Evolutionary conservation across 1,284 basidiomycete species (phyloP), one percentile per base, ranked within the genome.

Genomic region (Paramarasmius palmivorus): DNA sequence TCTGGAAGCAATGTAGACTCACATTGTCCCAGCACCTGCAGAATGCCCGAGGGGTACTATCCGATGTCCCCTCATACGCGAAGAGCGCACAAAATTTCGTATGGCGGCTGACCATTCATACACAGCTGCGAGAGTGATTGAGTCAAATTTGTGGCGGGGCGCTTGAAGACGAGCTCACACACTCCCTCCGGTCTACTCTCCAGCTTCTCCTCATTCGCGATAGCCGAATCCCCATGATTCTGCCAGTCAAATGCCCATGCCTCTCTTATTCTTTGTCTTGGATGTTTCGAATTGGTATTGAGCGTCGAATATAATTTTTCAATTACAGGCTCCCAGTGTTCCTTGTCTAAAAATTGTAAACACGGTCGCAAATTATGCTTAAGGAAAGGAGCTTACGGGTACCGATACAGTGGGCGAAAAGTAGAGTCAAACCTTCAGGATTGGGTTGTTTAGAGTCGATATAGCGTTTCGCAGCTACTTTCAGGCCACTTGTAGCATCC

Each of bases 91-190:
- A 26, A 64, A 66, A 4, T 54, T 57, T 9, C 54, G 47, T 22
- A 65, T 58, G 7, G 58, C 60, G 3, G 49, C 44, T 1, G 61
- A 52, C 64, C 62, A 65, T 51, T 61, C 62, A 56, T 69, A 69
- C n/a, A 70, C 67, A 7, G 72, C 76, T 78, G n/a, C n/a, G n/a
- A n/a, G n/a, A n/a, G n/a, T n/a, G n/a, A n/a, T n/a, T n/a, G n/a
- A n/a, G n/a, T n/a, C n/a, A n/a, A n/a, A n/a, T n/a, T n/a, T n/a
- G n/a, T n/a, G n/a, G n/a, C n/a, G n/a, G n/a, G n/a, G n/a, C n/a
- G n/a, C n/a, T 20, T 8, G 7, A 38, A 20, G 4, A 66, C 74
- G n/a, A n/a, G n/a, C n/a, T 62, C 53, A 76, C 74, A 74, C 32
- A 76, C 67, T 39, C 64, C 65, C 19, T 69, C 63, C 14, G 62